Evolutionary conservation across 108 stramenopile genomes (phyloP).

Genomic region (Cyclotella sp.): DNA sequence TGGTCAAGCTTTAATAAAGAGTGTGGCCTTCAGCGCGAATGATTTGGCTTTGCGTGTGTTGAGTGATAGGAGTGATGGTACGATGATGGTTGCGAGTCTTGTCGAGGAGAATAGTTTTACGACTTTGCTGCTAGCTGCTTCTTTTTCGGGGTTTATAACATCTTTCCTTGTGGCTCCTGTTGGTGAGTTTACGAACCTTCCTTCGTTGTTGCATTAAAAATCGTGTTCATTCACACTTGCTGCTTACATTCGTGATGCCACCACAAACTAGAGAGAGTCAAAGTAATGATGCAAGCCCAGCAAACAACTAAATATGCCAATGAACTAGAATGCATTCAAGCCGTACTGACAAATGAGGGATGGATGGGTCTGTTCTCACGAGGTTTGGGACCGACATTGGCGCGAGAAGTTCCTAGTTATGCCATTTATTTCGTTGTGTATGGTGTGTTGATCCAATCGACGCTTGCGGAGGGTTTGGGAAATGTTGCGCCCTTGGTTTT

Average conservation of each 20-base stretch:
- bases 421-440: constrained; percentile 58
- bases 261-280: constrained; percentile 43
- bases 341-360: constrained; percentile 54
- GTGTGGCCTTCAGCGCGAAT: constrained; percentile 62
- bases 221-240: not conserved
- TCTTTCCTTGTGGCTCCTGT: constrained; percentile 61
- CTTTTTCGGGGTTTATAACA: constrained; percentile 59
- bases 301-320: constrained; percentile 37
- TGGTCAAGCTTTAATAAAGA: constrained; percentile 59
- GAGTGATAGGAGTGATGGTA: constrained; percentile 18
- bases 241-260: too few relatives aligned
- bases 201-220: not conserved
- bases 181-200: constrained; percentile 11
- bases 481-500: constrained; percentile 47
- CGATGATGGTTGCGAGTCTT: not conserved
- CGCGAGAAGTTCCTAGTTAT: constrained; percentile 53
- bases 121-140: constrained; percentile 50
- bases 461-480: constrained; percentile 31
- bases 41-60: constrained; percentile 31
- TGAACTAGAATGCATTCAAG: constrained; percentile 49
- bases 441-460: constrained; percentile 46
- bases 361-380: constrained; percentile 44
- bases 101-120: constrained; percentile 25
- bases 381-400: constrained; percentile 48
- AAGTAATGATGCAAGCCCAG: constrained; percentile 62